Conservation (phyloP, 2,329 filamentous ascomycete genomes). For the Furcasterigmium sp. region DNA sequence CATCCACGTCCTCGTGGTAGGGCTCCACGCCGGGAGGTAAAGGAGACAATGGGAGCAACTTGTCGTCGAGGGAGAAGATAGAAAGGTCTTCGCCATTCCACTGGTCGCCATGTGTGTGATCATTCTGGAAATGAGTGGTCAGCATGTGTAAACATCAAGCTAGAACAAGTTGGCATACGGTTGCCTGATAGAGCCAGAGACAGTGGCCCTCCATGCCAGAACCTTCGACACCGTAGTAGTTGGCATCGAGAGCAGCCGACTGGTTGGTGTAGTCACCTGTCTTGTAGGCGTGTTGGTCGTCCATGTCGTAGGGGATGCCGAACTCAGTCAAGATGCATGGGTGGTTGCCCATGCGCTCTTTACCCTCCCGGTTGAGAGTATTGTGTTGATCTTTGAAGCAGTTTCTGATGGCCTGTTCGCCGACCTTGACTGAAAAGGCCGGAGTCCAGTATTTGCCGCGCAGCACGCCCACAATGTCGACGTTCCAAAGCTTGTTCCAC, state of each 20-base stretch:
- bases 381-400: slow-evolving; percentile 85
- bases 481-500: slow-evolving; percentile 97
- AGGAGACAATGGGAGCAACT: slow-evolving; percentile 47
- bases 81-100: slow-evolving; percentile 98
- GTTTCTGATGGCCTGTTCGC: slow-evolving; percentile 90
- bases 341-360: slow-evolving; percentile 82
- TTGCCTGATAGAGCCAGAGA: slow-evolving; percentile 78
- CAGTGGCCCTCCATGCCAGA: slow-evolving; percentile 80
- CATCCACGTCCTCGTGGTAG: slow-evolving; percentile 31
- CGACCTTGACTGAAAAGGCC: slow-evolving; percentile 86
- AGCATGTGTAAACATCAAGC: slow-evolving; percentile 13
- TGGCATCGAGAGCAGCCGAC: slow-evolving; percentile 88
- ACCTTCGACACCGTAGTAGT: slow-evolving; percentile 87
- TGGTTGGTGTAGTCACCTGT: slow-evolving; percentile 94
- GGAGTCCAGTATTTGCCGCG: slow-evolving; percentile 85
- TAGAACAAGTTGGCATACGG: slow-evolving; percentile 38
- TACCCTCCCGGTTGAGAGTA: slow-evolving; percentile 77
- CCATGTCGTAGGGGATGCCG: slow-evolving; percentile 98
- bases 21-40: slow-evolving; percentile 35
- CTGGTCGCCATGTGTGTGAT: slow-evolving; percentile 82
- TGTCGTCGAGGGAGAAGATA: slow-evolving; percentile 82
- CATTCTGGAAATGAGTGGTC: slow-evolving; percentile 52
- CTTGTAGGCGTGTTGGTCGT: slow-evolving; percentile 90
- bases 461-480: slow-evolving; percentile 89
- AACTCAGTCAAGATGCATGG: slow-evolving; percentile 92